Conservation (phyloP, 306 rosid species). For the Malus fusca region DNA sequence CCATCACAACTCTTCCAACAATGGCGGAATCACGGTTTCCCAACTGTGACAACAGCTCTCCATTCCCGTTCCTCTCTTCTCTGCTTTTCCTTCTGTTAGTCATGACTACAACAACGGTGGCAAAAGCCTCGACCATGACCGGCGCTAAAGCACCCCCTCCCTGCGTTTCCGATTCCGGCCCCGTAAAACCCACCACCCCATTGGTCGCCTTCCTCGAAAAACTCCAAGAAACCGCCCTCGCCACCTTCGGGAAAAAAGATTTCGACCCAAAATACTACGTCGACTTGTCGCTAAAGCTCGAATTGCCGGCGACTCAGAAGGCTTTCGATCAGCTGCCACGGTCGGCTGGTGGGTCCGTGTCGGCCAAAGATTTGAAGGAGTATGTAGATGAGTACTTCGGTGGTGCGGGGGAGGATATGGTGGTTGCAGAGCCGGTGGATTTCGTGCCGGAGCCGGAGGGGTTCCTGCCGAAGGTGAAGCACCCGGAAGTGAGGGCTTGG, state of each 20-base stretch:
- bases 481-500: constrained; percentile 60
- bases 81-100: not conserved
- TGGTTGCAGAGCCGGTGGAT: constrained; percentile 48
- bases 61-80: not conserved
- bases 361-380: constrained; percentile 25
- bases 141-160: too few species aligned
- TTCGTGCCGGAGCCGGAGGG: constrained; percentile 47
- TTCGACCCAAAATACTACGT: constrained; percentile 76
- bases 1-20: not conserved
- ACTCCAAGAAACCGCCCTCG: constrained; percentile 46
- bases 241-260: constrained; percentile 25
- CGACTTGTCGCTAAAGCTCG: constrained; percentile 53
- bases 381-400: constrained; percentile 34
- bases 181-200: constrained; percentile 34
- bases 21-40: not conserved
- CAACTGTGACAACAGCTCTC: not conserved
- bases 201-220: constrained; percentile 54
- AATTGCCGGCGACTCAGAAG: constrained; percentile 24
- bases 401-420: constrained; percentile 66
- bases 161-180: constrained; percentile 12
- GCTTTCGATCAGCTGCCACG: constrained; percentile 44
- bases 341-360: constrained; percentile 24
- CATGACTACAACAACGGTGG: not conserved
- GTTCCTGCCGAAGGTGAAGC: constrained; percentile 59
- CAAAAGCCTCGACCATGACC: not conserved